Base-by-base conservation (phyloP, 2,329 filamentous ascomycete genomes). In the Apiospora kogelbergensis region DNA sequence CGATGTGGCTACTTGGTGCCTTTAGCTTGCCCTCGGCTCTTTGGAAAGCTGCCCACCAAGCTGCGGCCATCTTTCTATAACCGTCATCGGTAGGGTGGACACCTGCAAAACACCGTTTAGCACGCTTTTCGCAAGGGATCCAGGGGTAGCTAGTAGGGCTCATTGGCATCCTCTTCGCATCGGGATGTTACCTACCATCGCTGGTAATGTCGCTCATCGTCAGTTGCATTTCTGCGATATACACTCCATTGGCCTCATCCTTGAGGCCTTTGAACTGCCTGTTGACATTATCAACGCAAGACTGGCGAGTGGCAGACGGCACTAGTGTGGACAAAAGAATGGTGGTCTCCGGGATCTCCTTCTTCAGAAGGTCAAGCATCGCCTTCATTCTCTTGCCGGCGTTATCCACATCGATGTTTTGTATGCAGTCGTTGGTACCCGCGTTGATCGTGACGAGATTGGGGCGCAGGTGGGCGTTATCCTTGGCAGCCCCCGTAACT, bases 51-150 rank as follows among this genome's bases (percentile, higher is more conserved):
- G 68, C 67, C 68, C 66, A 69, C 71, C 71, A 73, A 10, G 71
- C 68, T 10, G 70, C 22, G 10, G 71, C 68, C 33, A 73, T 67
- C 13, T 69, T 44, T 33, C 46, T 67, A 63, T 72, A 71, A 13
- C 71, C 71, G 6, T 15, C 65, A 57, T 73, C 65, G 45, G 53
- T 73, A 17, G 71, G 71, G 63, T 73, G 71, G 45, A 68, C 69
- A 30, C 68, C 71, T 60, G 37, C 7, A 37, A n/a, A 3, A 26
- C 4, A n/a, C 2, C 13, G 15, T 37, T 60, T 37, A 60, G 53
- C 26, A 37, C 13, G 6, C 5, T 10, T n/a, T n/a, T 10, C 10
- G 13, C 11, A 11, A n/a, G 1, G 6, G 2, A 60, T 6, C n/a
- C 26, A 60, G 53, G 53, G 53, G 17, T 9, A 20, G 30, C 30